Conservation (phyloP, 1,139 yeast species). For the Geotrichum fermentans region DNA sequence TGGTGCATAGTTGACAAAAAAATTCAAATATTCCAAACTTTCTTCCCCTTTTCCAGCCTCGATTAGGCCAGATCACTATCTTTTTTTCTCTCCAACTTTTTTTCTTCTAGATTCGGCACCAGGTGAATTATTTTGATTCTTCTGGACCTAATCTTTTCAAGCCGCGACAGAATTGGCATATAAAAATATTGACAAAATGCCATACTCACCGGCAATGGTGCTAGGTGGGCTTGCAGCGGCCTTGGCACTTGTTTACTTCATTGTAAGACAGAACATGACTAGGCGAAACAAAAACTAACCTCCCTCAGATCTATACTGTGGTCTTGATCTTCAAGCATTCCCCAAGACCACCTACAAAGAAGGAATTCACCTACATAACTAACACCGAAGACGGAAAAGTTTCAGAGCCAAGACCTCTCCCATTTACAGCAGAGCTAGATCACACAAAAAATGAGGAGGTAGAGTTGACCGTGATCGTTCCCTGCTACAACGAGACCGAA, state of each 20-base stretch:
- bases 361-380: conserved; percentile 50
- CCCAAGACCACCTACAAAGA: conserved; percentile 53
- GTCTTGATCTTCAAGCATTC: conserved; percentile 54
- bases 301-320: conserved; percentile 38
- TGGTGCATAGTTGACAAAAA: too few relatives aligned
- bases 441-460: conserved; percentile 33
- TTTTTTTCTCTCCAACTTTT: not conserved
- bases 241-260: conserved; percentile 1
- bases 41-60: not conserved
- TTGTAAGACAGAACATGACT: conserved; percentile 6
- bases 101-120: too few relatives aligned
- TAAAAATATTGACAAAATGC: not conserved
- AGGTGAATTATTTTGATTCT: not conserved
- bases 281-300: not conserved
- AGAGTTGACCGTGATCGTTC: conserved; percentile 71
- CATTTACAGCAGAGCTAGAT: conserved; percentile 25
- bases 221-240: conserved; percentile 2
- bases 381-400: conserved; percentile 34
- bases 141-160: not conserved
- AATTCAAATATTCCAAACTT: too few relatives aligned
- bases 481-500: conserved; percentile 81
- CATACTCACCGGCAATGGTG: conserved; percentile 1
- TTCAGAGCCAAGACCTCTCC: conserved; percentile 24
- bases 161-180: too few relatives aligned
- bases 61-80: conserved; percentile 6